phyloP scores from a whole-genome alignment of 169 alveolate genomes.

The Perkinsus marinus region DNA sequence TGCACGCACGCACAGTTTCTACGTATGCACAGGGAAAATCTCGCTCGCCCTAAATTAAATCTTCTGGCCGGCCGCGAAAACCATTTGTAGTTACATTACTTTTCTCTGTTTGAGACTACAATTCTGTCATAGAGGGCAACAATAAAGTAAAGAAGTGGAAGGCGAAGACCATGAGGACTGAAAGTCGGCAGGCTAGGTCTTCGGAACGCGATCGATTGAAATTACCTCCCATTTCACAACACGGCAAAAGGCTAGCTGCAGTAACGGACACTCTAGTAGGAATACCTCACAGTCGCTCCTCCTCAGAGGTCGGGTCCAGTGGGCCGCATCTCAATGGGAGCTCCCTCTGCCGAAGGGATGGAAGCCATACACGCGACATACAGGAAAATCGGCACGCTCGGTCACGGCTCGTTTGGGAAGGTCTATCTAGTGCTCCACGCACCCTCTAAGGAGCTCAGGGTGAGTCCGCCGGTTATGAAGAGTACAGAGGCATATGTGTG shows the following conservation, averaged over 20 bases:
- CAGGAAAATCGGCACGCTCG: constrained; percentile 51
- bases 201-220: neutral
- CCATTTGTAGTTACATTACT: neutral
- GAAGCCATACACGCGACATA: constrained; percentile 45
- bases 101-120: neutral
- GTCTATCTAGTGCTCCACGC: constrained; percentile 35
- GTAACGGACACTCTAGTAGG: neutral
- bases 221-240: neutral
- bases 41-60: neutral
- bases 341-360: neutral
- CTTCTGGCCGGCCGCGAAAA: neutral
- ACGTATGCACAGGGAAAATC: neutral
- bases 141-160: neutral
- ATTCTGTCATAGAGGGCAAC: neutral
- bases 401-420: constrained; percentile 55
- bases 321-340: neutral
- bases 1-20: neutral
- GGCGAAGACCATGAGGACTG: neutral
- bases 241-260: neutral
- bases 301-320: too few relatives aligned
- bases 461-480: neutral
- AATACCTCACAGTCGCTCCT: neutral
- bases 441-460: constrained; percentile 20
- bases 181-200: neutral
- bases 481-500: neutral